Base-by-base conservation (phyloP, 345 rosid genomes). In the Hirschfeldia incana region DNA sequence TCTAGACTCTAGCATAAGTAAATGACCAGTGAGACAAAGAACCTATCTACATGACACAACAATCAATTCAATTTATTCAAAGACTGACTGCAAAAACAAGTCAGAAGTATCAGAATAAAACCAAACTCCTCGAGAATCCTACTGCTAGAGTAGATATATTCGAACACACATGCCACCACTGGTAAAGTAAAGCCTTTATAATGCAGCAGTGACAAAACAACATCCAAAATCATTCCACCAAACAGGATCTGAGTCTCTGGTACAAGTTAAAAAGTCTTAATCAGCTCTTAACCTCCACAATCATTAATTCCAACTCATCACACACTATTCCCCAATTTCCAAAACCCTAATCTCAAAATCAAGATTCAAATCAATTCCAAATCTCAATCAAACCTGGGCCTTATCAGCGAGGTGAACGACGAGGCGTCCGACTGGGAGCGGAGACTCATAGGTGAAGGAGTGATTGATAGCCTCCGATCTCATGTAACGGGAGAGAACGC, bases 391-490 rank as follows among this genome's bases (percentile, higher is more conserved):
- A 75, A 95, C 99, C 99, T 95, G 98, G 76, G 99, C 98, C 84
- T 93, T 95, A 70, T 93, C 99, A 2, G 98, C 98, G 37, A 94
- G 92, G 76, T 92, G 98, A 74, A 94, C 98, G 13, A 93, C 99
- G 49, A 95, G 92, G 11, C 99, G 89, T 7, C 99, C 98, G 4
- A 95, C 99, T 0, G 98, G 99, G 65, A 95, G 96, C 9, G 93
- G 94, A n/a, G 98, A 87, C 82, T 95, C 98, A 76, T 91, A 95
- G 42, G 96, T 91, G 77, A 89, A 95, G 4, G 85, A 78, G 80
- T 95, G 89, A 72, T 93, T 95, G 49, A 95, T 91, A 8, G 98
- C 93, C 76, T 95, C 99, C 59, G 97, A 87, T 63, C 99, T 89
- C 99, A 95, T 91, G 72, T 91, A 95, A 10, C 98, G 94, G 13